Evolutionary conservation across 1,284 basidiomycete genomes (phyloP), one percentile per base, ranked within the genome.

Genomic region (Boletus sp.): DNA sequence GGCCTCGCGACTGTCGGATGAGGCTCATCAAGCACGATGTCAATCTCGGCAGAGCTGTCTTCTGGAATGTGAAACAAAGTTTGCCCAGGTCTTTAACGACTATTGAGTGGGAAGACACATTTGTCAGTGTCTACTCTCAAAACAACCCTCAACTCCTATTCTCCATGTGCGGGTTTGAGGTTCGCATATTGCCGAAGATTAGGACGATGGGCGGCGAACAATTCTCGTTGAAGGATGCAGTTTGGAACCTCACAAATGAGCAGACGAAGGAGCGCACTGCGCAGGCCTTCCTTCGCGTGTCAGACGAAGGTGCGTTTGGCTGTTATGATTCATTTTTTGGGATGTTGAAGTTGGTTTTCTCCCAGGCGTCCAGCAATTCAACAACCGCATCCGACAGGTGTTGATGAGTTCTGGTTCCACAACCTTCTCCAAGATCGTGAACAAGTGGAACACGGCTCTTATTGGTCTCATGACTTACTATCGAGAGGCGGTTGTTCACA

Each of bases 11-110:
- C 68, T 98, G 94, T 67, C 88, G 96, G 51, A 99, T 99, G 96
- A 80, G 96, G 29, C 80, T 99, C 49, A 96, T 97, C 77, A 99
- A 99, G 74, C 95, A 99, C 70, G 96, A 99, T 64, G 96, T 99
- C 70, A 99, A 99, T 69, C 77, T 99, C 27, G 95, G 95, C 26
- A 83, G 96, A 56, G 96, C 96, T 6, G 95, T 98, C 10, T 98
- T 97, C 72, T 99, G 95, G 96, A 98, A 98, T 60, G 92, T 99
- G 68, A 98, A 98, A 75, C 95, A 98, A 70, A 92, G 91, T 58
- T 70, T 99, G 36, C 96, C 96, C 1, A 78, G 95, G 50, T 97
- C 94, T 25, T 74, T 99, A 53, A 99, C 95, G 2, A 98, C 96
- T 0, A 98, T 99, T 65, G 96, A 98, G 67, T 99, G 95, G 95